A percentile compares a stretch with the other conserved stretches of the same genome.
phyloP scores from a whole-genome alignment of 495 filamentous ascomycete genomes.

The Penicillium coffeae region DNA sequence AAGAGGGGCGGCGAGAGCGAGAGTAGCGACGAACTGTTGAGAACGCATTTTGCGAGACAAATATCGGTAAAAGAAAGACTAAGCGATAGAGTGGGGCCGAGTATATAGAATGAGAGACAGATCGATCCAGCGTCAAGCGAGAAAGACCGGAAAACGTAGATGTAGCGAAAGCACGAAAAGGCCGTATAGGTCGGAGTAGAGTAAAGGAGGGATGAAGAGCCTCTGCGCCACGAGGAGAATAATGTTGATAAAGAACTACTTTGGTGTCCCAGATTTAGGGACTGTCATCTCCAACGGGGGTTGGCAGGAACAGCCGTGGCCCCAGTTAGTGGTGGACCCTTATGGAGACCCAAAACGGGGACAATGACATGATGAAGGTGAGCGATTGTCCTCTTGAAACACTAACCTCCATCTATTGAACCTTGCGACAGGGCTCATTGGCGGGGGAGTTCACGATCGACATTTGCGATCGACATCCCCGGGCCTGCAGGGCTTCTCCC shows the following conservation, averaged over 20 bases:
- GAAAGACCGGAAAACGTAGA: not conserved
- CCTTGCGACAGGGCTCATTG: not conserved
- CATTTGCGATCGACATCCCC: not conserved
- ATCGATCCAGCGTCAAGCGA: too few species aligned
- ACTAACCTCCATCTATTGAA: not conserved
- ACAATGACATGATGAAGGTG: constrained; percentile 3
- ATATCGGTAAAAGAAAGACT: not conserved
- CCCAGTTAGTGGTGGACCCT: not conserved
- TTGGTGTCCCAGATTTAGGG: constrained; percentile 1
- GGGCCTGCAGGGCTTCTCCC: not conserved
- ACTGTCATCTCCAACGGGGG: not conserved
- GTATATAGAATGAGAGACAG: constrained; percentile 5
- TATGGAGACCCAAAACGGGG: not conserved
- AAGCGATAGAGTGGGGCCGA: not conserved
- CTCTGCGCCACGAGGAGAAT: not conserved
- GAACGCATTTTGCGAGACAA: constrained; percentile 12
- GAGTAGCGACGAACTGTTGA: constrained; percentile 16
- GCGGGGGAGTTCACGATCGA: not conserved
- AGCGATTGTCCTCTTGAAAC: constrained; percentile 3
- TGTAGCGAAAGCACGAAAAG: not conserved
- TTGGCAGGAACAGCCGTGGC: constrained; percentile 2
- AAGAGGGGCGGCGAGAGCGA: constrained; percentile 26
- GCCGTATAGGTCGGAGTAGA: not conserved
- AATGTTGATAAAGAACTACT: not conserved
- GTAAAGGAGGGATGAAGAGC: not conserved